Conservation (phyloP, 1,284 basidiomycete species). For the Malassezia restricta region DNA sequence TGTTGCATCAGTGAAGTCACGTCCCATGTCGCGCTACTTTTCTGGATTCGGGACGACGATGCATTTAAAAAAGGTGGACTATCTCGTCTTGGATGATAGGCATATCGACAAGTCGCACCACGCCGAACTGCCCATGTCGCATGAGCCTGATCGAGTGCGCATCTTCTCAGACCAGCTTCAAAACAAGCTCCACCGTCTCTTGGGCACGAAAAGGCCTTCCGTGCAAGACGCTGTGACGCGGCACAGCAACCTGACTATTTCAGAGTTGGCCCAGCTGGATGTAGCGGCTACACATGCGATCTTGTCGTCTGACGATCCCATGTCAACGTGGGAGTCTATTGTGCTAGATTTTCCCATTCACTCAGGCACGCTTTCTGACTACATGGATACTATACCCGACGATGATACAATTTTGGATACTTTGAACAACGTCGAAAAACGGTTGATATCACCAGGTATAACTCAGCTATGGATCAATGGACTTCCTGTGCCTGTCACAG, state of each 20-base stretch:
- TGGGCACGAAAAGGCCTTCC: background rate
- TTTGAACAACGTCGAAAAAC: conserved; percentile 14
- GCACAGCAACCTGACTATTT: conserved; percentile 12
- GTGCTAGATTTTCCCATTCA: conserved; percentile 37
- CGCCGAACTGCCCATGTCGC: background rate
- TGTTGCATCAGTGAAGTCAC: background rate
- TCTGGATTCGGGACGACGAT: conserved; percentile 82
- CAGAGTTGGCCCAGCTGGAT: conserved; percentile 21
- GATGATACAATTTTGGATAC: conserved; percentile 16
- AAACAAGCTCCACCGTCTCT: background rate
- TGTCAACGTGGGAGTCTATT: conserved; percentile 31
- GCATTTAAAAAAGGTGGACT: conserved; percentile 93
- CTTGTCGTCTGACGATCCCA: conserved; percentile 26
- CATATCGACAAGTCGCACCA: conserved; percentile 18
- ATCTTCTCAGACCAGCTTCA: background rate
- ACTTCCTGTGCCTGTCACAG: conserved; percentile 12
- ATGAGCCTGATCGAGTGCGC: background rate
- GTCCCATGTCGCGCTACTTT: conserved; percentile 49
- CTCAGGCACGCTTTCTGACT: conserved; percentile 22
- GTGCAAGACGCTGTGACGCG: background rate
- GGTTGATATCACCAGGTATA: conserved; percentile 8
- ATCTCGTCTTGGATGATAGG: conserved; percentile 59
- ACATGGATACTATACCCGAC: conserved; percentile 14
- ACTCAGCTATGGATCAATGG: conserved; percentile 42
- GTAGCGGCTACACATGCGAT: conserved; percentile 25